phyloP scores from a whole-genome alignment of 306 rosid species.

The Trifolium dubium region DNA sequence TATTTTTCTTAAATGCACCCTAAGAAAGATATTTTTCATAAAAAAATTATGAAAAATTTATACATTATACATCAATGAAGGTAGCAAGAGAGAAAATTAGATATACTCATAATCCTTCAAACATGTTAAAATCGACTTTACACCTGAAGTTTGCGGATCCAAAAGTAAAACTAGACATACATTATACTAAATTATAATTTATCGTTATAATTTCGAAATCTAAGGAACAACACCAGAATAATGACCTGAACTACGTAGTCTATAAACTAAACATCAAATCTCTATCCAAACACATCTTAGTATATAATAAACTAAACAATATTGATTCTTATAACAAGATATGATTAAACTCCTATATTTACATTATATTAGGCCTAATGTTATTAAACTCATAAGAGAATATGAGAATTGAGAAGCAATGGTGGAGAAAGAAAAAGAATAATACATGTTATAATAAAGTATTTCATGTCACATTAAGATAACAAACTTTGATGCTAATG shows the following conservation, averaged over 20 bases:
- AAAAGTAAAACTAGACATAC: no score
- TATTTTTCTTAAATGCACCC: background rate
- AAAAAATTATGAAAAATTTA: background rate
- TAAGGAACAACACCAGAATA: background rate
- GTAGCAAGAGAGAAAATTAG: no score
- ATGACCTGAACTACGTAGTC: no score
- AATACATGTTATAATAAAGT: background rate
- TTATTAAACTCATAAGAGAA: background rate
- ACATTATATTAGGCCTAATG: background rate
- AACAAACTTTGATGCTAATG: constrained; percentile 34
- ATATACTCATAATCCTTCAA: no score
- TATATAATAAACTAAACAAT: background rate
- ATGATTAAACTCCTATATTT: background rate
- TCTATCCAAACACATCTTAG: background rate
- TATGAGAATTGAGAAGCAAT: background rate
- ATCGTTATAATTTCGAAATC: background rate
- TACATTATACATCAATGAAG: background rate
- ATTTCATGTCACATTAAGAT: background rate
- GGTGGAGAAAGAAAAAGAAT: constrained; percentile 31
- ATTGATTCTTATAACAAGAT: background rate
- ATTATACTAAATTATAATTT: background rate
- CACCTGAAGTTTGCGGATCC: no score
- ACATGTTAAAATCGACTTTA: no score
- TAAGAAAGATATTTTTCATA: background rate
- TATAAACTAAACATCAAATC: background rate